phyloP scores from a whole-genome alignment of 352 stramenopile genomes.

The Chloridella minuta region DNA sequence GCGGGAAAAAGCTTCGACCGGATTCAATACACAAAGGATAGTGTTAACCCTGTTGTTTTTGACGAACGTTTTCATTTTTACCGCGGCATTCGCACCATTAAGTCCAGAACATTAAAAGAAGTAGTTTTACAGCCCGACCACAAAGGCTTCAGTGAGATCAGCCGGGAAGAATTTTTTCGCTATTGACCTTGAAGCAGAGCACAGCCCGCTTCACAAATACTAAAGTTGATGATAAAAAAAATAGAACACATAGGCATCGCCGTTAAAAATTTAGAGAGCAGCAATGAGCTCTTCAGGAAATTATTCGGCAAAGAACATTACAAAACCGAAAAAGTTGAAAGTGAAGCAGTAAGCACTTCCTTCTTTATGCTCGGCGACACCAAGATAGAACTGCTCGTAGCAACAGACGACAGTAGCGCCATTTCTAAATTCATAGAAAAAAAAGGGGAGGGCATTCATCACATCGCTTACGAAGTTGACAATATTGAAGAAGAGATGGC shows the following conservation, averaged over 20 bases:
- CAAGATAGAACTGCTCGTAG: neutral
- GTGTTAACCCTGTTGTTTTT: no score
- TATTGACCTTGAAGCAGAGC: no score
- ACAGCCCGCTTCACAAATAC: no score
- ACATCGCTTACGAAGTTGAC: neutral
- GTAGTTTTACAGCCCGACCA: no score
- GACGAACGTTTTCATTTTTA: no score
- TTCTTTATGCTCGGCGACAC: neutral
- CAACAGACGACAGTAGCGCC: neutral
- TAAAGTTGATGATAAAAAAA: constrained; percentile 1
- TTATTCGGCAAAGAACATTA: neutral
- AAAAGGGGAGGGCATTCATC: neutral
- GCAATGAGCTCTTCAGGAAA: neutral
- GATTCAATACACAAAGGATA: no score
- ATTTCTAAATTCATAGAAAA: neutral
- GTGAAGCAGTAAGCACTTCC: neutral
- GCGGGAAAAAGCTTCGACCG: no score
- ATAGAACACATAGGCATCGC: neutral
- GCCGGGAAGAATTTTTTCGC: no score
- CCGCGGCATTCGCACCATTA: no score
- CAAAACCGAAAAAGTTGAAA: neutral
- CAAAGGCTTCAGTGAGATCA: no score
- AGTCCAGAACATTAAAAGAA: no score
- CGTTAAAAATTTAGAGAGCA: neutral
- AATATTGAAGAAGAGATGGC: neutral